A percentile compares a stretch with the other conserved stretches of the same genome.
Evolutionary conservation across 2,329 filamentous ascomycete species (phyloP).

Genomic region (Xylaria sp.): DNA sequence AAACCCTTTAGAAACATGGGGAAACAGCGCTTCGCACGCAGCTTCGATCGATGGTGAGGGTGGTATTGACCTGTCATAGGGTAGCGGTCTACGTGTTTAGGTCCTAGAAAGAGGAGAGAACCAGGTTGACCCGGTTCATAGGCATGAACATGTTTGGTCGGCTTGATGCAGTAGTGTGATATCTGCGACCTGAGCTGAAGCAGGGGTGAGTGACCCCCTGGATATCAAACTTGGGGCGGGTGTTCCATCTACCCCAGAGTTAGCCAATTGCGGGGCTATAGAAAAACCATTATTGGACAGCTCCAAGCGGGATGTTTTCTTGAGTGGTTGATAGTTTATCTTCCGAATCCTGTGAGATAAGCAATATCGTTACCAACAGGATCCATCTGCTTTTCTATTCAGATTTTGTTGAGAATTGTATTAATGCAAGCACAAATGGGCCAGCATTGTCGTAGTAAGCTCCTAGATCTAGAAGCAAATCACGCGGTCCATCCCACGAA

Average conservation of each 20-base stretch:
- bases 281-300: background rate
- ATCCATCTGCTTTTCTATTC: background rate
- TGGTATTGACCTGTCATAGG: conserved; percentile 19
- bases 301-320: background rate
- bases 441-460: background rate
- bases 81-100: background rate
- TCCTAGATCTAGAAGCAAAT: background rate
- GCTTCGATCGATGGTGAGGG: conserved; percentile 13
- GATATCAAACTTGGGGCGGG: conserved; percentile 24
- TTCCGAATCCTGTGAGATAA: background rate
- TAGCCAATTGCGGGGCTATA: conserved; percentile 7
- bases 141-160: conserved; percentile 2
- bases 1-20: conserved; percentile 40
- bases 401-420: background rate
- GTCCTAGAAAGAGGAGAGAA: conserved; percentile 7
- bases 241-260: background rate
- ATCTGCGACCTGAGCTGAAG: conserved; percentile 30
- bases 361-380: too few species aligned
- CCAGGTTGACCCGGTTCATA: conserved; percentile 8
- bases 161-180: conserved; percentile 4
- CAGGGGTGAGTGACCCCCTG: conserved; percentile 28
- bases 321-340: background rate
- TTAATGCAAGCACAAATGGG: background rate
- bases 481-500: background rate
- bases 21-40: conserved; percentile 10